These are phyloP conservation scores for Lineolata rhizophorae DNA, from an alignment of 495 filamentous ascomycete species.

Conservation along the genomic window DNA sequence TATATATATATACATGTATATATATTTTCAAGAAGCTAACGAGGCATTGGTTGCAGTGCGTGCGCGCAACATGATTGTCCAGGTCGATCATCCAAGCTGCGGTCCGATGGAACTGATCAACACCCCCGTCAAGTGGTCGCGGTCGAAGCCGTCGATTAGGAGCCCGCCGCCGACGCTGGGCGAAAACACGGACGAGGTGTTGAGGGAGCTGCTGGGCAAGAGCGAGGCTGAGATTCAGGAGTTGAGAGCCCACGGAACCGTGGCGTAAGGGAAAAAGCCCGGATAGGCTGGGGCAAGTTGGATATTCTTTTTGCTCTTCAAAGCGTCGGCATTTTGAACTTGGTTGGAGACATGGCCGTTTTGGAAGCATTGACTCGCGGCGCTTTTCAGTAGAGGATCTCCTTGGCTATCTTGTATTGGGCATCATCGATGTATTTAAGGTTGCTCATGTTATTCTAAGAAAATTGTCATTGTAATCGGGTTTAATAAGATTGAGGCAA, in stretches of 20 bases:
- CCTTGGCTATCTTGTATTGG: too few species aligned
- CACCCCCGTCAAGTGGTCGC: conserved; percentile 15
- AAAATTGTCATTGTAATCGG: too few species aligned
- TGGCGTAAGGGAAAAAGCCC: conserved; percentile 8
- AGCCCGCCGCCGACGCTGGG: conserved; percentile 14
- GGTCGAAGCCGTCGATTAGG: conserved; percentile 11
- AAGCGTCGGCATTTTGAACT: too few species aligned
- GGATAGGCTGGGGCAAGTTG: too few species aligned
- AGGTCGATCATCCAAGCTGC: conserved; percentile 10
- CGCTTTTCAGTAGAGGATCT: too few species aligned
- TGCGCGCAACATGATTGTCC: conserved; percentile 15
- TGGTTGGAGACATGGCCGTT: too few species aligned
- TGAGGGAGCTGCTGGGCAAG: conserved; percentile 13
- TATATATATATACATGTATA: too few species aligned
- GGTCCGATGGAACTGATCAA: conserved; percentile 15
- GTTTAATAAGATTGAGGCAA: too few species aligned
- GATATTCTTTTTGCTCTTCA: too few species aligned
- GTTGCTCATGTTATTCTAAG: too few species aligned
- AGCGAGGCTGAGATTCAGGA: conserved; percentile 9
- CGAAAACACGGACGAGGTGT: conserved; percentile 15
- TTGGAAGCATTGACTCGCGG: too few species aligned
- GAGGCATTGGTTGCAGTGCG: conserved; percentile 1
- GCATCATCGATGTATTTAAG: too few species aligned
- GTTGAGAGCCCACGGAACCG: conserved; percentile 4
- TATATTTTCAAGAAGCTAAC: neutral